These are phyloP conservation scores for Alternaria hordeiaustralica DNA, from an alignment of 2,329 filamentous ascomycete genomes.

Conservation along the genomic window DNA sequence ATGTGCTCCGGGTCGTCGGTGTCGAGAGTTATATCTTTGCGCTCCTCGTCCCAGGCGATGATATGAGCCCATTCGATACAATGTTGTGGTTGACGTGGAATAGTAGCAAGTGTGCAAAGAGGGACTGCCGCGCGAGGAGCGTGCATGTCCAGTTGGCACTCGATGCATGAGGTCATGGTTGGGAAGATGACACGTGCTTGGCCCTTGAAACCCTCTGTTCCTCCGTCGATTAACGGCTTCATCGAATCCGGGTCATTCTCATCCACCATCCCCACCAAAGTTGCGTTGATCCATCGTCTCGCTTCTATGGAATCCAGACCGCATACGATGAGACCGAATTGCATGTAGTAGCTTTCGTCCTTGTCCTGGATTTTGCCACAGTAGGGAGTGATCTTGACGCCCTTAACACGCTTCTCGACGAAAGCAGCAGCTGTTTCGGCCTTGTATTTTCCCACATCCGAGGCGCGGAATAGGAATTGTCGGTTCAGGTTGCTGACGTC, in stretches of 20 bases:
- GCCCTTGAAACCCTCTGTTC: conserved; percentile 98
- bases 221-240: conserved; percentile 94
- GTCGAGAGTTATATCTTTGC: conserved; percentile 79
- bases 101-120: conserved; percentile 93
- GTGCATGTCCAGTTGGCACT: conserved; percentile 98
- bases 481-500: conserved; percentile 98
- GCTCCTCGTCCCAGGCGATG: conserved; percentile 86
- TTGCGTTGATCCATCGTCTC: conserved; percentile 97
- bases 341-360: conserved; percentile 94
- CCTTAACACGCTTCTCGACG: conserved; percentile 86
- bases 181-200: conserved; percentile 92
- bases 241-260: conserved; percentile 80
- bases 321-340: conserved; percentile 92
- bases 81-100: conserved; percentile 95
- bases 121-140: conserved; percentile 96
- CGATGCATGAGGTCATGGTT: conserved; percentile 92
- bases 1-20: conserved; percentile 97
- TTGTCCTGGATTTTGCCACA: conserved; percentile 97
- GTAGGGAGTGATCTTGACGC: conserved; percentile 91
- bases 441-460: conserved; percentile 92
- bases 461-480: conserved; percentile 92
- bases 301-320: conserved; percentile 97
- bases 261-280: conserved; percentile 88
- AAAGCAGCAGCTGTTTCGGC: conserved; percentile 92
- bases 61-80: conserved; percentile 99